Base-by-base conservation (phyloP, 169 alveolate species). In the Blepharisma undulans region DNA sequence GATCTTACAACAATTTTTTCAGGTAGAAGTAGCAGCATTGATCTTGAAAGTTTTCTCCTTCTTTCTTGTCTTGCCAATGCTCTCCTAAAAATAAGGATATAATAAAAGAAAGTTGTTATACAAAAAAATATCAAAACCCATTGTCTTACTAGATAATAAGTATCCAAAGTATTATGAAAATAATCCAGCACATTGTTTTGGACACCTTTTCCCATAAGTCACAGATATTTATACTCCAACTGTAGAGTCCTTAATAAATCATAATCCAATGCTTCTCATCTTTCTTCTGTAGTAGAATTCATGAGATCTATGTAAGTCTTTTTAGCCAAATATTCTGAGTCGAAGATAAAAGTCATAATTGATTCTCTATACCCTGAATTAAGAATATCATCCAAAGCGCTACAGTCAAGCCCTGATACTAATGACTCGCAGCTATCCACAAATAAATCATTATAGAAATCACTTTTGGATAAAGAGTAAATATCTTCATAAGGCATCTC, bases 1-100 rank as follows among this genome's bases (percentile, higher is more conserved):
- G 91, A 86, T 4, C 72, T 25, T 30, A 19, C 91, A 1, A 86
- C 84, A 16, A 86, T 34, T 25, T 36, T 60, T 4, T 61, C 36
- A 71, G 91, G 91, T 12, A 86, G n/a, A 21, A 86, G 72, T n/a
- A 86, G 72, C 6, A 86, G 80, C 91, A 86, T 86, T 8, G 80
- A 71, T 27, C 91, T 86, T 21, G 84, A 25, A 2, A 86, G 25
- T 25, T 86, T 60, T 10, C 72, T 86, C 27, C 72, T 86, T 85
- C 72, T 86, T 72, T 86, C 91, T 10, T 71, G 84, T 12, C 72
- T 25, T 4, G n/a, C 29, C 36, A 86, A 25, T 19, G 66, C 72
- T 33, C 32, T 61, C 30, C 84, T n/a, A 36, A 86, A 86, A n/a
- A 86, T 25, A 71, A 86, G 30, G 27, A 86, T 34, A 30, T 25